Conservation (phyloP, 345 rosid genomes). For the Geranium brycei region DNA sequence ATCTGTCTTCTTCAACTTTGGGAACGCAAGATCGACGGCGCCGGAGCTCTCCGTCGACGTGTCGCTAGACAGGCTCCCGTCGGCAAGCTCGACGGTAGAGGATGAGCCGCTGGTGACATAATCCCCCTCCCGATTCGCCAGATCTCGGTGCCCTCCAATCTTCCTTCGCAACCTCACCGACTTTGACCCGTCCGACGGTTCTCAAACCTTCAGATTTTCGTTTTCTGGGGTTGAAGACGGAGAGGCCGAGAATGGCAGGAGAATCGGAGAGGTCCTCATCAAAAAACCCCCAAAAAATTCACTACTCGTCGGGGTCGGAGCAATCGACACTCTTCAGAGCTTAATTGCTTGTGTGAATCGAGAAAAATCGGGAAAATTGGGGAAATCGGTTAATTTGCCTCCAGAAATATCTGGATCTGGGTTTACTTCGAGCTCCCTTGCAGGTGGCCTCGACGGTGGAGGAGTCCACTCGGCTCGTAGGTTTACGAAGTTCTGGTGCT, state of each 20-base stretch:
- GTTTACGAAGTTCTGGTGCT: too few species aligned
- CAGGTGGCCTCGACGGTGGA: too few species aligned
- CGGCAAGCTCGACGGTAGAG: slow-evolving; percentile 39
- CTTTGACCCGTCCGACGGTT: slow-evolving; percentile 24
- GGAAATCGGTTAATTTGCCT: slow-evolving; percentile 15
- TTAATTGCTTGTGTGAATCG: slow-evolving; percentile 31
- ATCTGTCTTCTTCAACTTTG: too few species aligned
- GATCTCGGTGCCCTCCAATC: slow-evolving; percentile 36
- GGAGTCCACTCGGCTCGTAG: too few species aligned
- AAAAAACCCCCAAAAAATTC: slow-evolving; percentile 51
- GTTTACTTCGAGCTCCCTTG: too few species aligned
- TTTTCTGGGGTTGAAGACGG: slow-evolving; percentile 1
- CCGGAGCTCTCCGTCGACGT: slow-evolving; percentile 71
- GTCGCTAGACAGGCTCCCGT: slow-evolving; percentile 73
- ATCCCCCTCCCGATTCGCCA: slow-evolving; percentile 17
- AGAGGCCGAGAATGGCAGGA: slow-evolving; percentile 37
- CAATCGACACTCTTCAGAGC: slow-evolving; percentile 34
- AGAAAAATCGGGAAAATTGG: not conserved
- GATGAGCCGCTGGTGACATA: slow-evolving; percentile 56
- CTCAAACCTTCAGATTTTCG: not conserved
- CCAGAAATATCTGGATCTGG: slow-evolving; percentile 27
- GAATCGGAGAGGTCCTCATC: slow-evolving; percentile 44
- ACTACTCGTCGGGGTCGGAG: slow-evolving; percentile 51
- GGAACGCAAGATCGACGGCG: slow-evolving; percentile 15
- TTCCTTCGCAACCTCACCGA: slow-evolving; percentile 38